Conservation (phyloP, 1,284 basidiomycete genomes). For the Tilletiopsis washingtonensis region DNA sequence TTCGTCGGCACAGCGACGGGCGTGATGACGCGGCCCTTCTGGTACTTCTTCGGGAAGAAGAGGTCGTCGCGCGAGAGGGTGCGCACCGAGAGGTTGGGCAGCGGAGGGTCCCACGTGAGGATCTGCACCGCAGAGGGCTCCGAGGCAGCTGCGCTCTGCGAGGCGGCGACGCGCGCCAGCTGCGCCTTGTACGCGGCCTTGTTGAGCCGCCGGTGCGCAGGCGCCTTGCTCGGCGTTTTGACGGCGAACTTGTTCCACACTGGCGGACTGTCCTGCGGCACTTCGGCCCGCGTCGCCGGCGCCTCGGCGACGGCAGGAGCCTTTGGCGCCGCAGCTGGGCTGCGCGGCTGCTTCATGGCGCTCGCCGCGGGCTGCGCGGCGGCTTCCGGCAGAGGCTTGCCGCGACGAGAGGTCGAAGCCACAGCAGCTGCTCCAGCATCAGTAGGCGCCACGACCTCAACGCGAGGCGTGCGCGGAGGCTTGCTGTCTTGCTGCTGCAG, state of each 20-base stretch:
- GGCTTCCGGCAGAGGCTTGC: too few species aligned
- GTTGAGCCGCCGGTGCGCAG: not conserved
- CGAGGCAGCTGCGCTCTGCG: not conserved
- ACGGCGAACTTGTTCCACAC: slow-evolving; percentile 35
- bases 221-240: slow-evolving; percentile 8
- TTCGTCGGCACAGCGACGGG: slow-evolving; percentile 23
- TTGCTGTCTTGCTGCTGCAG: too few species aligned
- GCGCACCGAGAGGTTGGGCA: slow-evolving; percentile 20
- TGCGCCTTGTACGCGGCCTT: not conserved
- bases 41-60: slow-evolving; percentile 35
- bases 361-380: not conserved
- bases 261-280: slow-evolving; percentile 20
- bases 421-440: slow-evolving; percentile 1
- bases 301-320: slow-evolving; percentile 12
- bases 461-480: too few species aligned
- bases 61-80: slow-evolving; percentile 35
- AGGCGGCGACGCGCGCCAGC: not conserved
- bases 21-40: slow-evolving; percentile 26
- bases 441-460: slow-evolving; percentile 4
- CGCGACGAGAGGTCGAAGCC: too few species aligned
- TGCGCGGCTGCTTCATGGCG: not conserved
- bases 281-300: slow-evolving; percentile 19
- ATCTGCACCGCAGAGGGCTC: slow-evolving; percentile 12
- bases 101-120: slow-evolving; percentile 36
- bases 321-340: too few species aligned